A percentile compares a stretch with the other conserved stretches of the same genome.
phyloP scores from a whole-genome alignment of 805 yeast genomes.

The Metschnikowia lochheadii region DNA sequence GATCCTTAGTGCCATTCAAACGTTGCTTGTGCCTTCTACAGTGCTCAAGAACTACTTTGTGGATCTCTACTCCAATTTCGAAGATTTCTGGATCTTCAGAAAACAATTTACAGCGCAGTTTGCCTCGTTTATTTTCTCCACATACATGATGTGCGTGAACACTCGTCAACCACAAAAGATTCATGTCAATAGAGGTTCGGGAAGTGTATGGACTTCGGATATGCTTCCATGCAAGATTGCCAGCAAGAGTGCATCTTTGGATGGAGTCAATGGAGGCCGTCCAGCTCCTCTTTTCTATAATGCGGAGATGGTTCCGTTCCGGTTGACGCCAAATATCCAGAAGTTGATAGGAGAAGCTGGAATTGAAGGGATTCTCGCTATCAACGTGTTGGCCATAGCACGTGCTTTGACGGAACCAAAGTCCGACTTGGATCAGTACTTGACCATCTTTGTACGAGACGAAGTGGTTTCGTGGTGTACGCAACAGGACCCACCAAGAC shows the following conservation, averaged over 20 bases:
- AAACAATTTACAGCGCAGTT: slow-evolving; percentile 93
- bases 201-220: slow-evolving; percentile 89
- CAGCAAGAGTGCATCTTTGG: slow-evolving; percentile 45
- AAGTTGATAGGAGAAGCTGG: slow-evolving; percentile 91
- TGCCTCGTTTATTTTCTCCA: slow-evolving; percentile 87
- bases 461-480: slow-evolving; percentile 94
- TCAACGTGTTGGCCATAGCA: slow-evolving; percentile 79
- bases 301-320: slow-evolving; percentile 90
- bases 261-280: slow-evolving; percentile 45
- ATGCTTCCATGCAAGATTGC: slow-evolving; percentile 89
- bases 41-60: slow-evolving; percentile 77
- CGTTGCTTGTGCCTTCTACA: slow-evolving; percentile 78
- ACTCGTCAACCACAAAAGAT: slow-evolving; percentile 93
- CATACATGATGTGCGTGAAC: slow-evolving; percentile 91
- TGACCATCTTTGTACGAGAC: slow-evolving; percentile 93
- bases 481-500: slow-evolving; percentile 67
- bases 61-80: slow-evolving; percentile 67
- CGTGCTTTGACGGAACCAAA: slow-evolving; percentile 88
- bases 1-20: slow-evolving; percentile 84
- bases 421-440: slow-evolving; percentile 82
- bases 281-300: slow-evolving; percentile 84
- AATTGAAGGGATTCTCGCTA: slow-evolving; percentile 85
- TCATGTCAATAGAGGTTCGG: slow-evolving; percentile 73
- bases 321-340: slow-evolving; percentile 94
- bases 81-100: slow-evolving; percentile 96